A percentile compares a stretch with the other conserved stretches of the same genome.
These are phyloP conservation scores for Mortierella sp. DNA, from an alignment of 371 early-diverging fungal species.

Conservation along the genomic window DNA sequence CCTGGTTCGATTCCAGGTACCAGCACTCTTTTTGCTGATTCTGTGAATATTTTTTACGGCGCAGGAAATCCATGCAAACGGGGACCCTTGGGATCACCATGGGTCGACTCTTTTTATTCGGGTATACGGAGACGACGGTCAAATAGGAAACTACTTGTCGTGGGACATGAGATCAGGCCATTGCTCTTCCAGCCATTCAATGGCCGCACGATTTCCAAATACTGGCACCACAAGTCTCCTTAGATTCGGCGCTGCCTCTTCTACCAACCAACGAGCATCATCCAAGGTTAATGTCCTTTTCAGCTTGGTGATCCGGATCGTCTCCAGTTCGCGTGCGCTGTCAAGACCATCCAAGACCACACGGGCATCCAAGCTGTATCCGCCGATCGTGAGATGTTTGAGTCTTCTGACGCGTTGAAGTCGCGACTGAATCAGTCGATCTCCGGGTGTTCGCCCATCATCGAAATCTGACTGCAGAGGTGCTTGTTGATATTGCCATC, in stretches of 20 bases:
- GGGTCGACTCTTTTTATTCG: no score
- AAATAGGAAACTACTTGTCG: constrained; percentile 25
- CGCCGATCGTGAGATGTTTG: constrained; percentile 30
- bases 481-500: constrained; percentile 3
- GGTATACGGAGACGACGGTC: no score
- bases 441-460: background rate
- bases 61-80: no score
- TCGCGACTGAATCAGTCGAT: constrained; percentile 29
- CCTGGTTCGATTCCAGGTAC: constrained; percentile 50
- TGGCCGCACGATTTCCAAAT: constrained; percentile 23
- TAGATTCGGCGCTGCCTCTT: constrained; percentile 22
- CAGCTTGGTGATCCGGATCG: constrained; percentile 25
- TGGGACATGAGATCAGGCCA: constrained; percentile 32
- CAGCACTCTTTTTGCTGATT: constrained; percentile 30
- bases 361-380: constrained; percentile 16
- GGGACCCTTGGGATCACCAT: no score
- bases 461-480: background rate
- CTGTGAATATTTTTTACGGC: no score
- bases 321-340: constrained; percentile 14
- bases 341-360: constrained; percentile 10
- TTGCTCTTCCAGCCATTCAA: constrained; percentile 25
- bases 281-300: constrained; percentile 12
- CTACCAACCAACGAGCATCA: constrained; percentile 39
- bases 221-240: constrained; percentile 18
- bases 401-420: constrained; percentile 16